Evolutionary conservation across 2,329 filamentous ascomycete genomes (phyloP), one percentile per base, ranked within the genome.

Genomic region (Cytospora leucostoma): DNA sequence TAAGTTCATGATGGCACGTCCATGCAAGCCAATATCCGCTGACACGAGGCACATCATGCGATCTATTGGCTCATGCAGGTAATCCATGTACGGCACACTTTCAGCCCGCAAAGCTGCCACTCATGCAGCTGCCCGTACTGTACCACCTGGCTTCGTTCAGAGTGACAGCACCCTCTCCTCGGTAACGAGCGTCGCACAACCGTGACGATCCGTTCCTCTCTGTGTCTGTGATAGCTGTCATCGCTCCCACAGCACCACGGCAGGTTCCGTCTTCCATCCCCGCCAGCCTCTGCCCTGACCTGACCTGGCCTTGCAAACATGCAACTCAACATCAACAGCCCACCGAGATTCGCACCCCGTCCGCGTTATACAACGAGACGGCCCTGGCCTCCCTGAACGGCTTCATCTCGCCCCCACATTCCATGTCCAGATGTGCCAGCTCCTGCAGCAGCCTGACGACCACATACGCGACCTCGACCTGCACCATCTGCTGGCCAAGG

Each of bases 361-460:
- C 47, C 10, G 55, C 62, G 13, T 65, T 62, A 33, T 64, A 57
- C 37, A 66, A 62, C n/a, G 62, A 66, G 7, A 66, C 65, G 1
- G 62, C 62, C 59, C 55, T 21, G 21, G 62, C 65, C 59, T 66
- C 65, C 55, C 21, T 61, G 59, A 66, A 66, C 13, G 50, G n/a
- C 52, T n/a, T 47, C 15, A 15, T 21, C 19, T 38, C 17, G 5
- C 34, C 47, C 50, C n/a, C 59, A 34, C 19, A 38, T 34, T 58
- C 59, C 53, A 40, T 34, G 19, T 1, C 21, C 21, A 66, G 32
- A 17, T 13, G 21, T 6, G 64, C 19, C 21, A 66, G 62, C 21
- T 59, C 59, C 44, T 66, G 65, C 44, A 66, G 37, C 12, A 66
- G 47, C 34, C 65, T 53, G 19, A 66, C 62, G 15, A 66, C 21